These are phyloP conservation scores for Pyrenochaeta sp. DNA, from an alignment of 2,329 filamentous ascomycete species.

Conservation along the genomic window DNA sequence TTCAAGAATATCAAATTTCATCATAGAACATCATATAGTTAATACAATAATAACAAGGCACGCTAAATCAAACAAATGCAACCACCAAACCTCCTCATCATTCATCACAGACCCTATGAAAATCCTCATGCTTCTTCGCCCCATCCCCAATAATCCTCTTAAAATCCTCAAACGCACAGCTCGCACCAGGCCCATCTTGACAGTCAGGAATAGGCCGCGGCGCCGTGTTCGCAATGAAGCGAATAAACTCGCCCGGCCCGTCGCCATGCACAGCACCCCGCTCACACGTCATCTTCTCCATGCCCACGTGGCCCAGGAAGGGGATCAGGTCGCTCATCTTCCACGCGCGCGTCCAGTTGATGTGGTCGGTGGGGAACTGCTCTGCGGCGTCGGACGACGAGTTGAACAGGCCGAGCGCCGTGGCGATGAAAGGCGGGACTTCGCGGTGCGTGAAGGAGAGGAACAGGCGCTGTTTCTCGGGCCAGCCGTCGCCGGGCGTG, in stretches of 20 bases:
- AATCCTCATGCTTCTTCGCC: conserved; percentile 42
- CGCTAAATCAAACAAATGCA: neutral
- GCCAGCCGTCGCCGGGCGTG: conserved; percentile 51
- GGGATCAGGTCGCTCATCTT: conserved; percentile 68
- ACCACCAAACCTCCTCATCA: conserved; percentile 3
- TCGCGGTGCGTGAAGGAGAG: conserved; percentile 74
- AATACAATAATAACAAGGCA: no score
- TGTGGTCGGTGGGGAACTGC: conserved; percentile 63
- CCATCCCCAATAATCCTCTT: conserved; percentile 51
- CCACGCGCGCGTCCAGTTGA: conserved; percentile 70
- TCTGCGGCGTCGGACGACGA: conserved; percentile 70
- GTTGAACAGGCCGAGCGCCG: conserved; percentile 73
- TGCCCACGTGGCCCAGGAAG: conserved; percentile 70
- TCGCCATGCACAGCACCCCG: conserved; percentile 56
- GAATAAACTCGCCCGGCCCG: conserved; percentile 56
- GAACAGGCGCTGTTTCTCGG: conserved; percentile 64
- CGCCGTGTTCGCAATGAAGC: conserved; percentile 60
- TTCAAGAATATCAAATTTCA: no score
- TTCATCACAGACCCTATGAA: conserved; percentile 40
- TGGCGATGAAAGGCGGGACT: conserved; percentile 69
- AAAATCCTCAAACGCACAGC: conserved; percentile 56
- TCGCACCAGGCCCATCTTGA: conserved; percentile 58
- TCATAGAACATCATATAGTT: no score
- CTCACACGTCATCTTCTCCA: conserved; percentile 69
- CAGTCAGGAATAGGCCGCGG: conserved; percentile 59